phyloP scores from a whole-genome alignment of 305 asterid species.

The Solanum hybrid region DNA sequence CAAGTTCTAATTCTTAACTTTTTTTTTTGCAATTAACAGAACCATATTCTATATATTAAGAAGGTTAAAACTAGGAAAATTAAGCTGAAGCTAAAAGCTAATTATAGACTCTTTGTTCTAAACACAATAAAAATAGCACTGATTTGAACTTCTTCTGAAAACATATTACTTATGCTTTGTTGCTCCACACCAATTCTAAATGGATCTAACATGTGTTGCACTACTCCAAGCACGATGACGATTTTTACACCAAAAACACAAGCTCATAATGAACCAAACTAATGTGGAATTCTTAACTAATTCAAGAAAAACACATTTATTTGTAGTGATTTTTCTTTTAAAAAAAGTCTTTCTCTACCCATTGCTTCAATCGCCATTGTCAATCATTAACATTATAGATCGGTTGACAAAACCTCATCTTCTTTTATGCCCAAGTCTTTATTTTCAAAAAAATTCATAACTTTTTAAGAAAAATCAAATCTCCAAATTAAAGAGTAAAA shows the following conservation, averaged over 20 bases:
- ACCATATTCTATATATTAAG: background rate
- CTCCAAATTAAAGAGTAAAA: too few relatives aligned
- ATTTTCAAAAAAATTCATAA: too few relatives aligned
- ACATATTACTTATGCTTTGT: background rate
- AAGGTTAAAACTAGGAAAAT: background rate
- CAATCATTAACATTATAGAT: too few relatives aligned
- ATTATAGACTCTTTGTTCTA: background rate
- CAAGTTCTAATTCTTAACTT: too few relatives aligned
- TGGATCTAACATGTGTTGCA: background rate
- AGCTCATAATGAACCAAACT: background rate
- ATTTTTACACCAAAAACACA: slow-evolving; percentile 2
- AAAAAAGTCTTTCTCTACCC: too few relatives aligned
- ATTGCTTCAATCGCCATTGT: too few relatives aligned
- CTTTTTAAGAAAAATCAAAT: too few relatives aligned
- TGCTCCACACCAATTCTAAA: background rate
- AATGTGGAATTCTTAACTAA: background rate
- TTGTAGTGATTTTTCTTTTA: too few relatives aligned
- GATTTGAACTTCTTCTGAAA: background rate
- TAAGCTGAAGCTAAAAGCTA: background rate
- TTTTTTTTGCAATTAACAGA: background rate
- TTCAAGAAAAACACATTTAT: too few relatives aligned
- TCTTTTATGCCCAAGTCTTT: too few relatives aligned
- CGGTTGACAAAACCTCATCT: too few relatives aligned
- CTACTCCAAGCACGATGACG: background rate
- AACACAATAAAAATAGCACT: background rate